Percentiles rank a stretch among this genome's conserved stretches.
These are phyloP conservation scores for Trichomonascaceae sp. DNA, from an alignment of 1,139 yeast species.

Conservation along the genomic window DNA sequence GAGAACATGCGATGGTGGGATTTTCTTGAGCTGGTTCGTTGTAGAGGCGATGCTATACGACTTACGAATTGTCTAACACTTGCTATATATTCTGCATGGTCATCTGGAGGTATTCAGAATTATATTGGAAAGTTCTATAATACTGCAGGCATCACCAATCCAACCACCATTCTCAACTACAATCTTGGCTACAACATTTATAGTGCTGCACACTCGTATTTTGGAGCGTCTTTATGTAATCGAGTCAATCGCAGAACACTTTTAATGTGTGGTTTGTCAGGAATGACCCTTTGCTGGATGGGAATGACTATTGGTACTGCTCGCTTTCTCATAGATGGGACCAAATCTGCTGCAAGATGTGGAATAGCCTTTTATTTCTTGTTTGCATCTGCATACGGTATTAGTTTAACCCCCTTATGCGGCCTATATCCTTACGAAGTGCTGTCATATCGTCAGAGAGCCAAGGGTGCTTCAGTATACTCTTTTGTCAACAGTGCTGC, in stretches of 20 bases:
- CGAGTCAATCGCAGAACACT: conserved; percentile 16
- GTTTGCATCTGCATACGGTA: conserved; percentile 17
- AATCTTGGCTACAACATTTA: conserved; percentile 15
- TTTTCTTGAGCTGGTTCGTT: conserved; percentile 33
- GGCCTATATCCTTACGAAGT: conserved; percentile 34
- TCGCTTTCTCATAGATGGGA: conserved; percentile 10
- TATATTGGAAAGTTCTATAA: conserved; percentile 16
- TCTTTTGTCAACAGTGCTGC: conserved; percentile 22
- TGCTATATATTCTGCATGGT: conserved; percentile 14
- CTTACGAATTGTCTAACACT: conserved; percentile 15
- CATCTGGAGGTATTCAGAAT: conserved; percentile 18
- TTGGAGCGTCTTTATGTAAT: conserved; percentile 17
- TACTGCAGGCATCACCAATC: conserved; percentile 17
- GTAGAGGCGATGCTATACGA: conserved; percentile 34
- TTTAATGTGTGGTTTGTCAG: conserved; percentile 11
- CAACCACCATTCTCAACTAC: conserved; percentile 13
- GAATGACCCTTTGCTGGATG: conserved; percentile 16
- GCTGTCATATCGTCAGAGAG: conserved; percentile 34
- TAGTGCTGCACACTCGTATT: conserved; percentile 11
- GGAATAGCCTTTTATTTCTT: conserved; percentile 22
- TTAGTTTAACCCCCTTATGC: conserved; percentile 20
- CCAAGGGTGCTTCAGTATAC: conserved; percentile 29
- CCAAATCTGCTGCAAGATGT: conserved; percentile 16
- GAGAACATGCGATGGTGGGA: conserved; percentile 22
- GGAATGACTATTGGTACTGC: conserved; percentile 19